Conservation (phyloP, 148 eudicot genomes). For the Euryodendron excelsum region DNA sequence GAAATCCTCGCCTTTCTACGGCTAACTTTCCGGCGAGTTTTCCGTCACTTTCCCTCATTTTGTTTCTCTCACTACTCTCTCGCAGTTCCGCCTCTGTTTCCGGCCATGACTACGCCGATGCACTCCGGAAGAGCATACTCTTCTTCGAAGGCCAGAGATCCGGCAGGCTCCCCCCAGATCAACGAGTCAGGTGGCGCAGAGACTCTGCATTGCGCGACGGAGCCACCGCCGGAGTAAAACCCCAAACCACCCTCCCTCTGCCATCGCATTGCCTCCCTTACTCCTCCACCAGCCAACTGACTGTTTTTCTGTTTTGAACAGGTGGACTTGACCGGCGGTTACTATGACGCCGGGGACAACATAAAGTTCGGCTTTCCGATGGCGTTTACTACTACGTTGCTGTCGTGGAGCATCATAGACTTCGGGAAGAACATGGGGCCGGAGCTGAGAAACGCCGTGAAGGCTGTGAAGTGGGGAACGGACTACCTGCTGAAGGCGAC, state of each 20-base stretch:
- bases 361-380: slow-evolving; percentile 92
- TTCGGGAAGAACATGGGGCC: slow-evolving; percentile 65
- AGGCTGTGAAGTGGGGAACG: slow-evolving; percentile 87
- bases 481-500: slow-evolving; percentile 86
- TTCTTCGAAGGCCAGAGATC: slow-evolving; percentile 98
- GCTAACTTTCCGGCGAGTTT: slow-evolving; percentile 14
- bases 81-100: not conserved
- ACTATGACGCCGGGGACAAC: slow-evolving; percentile 98
- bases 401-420: slow-evolving; percentile 95
- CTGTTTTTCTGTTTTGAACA: slow-evolving; percentile 12
- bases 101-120: slow-evolving; percentile 68
- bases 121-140: slow-evolving; percentile 75
- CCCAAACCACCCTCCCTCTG: not conserved
- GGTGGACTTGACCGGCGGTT: slow-evolving; percentile 87
- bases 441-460: slow-evolving; percentile 58
- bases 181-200: slow-evolving; percentile 83
- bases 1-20: slow-evolving; percentile 26
- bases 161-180: slow-evolving; percentile 81
- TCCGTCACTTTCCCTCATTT: slow-evolving; percentile 16
- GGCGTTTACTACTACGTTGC: slow-evolving; percentile 84
- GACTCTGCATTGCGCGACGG: slow-evolving; percentile 92
- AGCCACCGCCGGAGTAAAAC: slow-evolving; percentile 58
- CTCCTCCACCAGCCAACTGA: not conserved
- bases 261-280: not conserved
- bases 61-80: slow-evolving; percentile 16